phyloP scores from a whole-genome alignment of 106 monocot species.

The Allium cepa region DNA sequence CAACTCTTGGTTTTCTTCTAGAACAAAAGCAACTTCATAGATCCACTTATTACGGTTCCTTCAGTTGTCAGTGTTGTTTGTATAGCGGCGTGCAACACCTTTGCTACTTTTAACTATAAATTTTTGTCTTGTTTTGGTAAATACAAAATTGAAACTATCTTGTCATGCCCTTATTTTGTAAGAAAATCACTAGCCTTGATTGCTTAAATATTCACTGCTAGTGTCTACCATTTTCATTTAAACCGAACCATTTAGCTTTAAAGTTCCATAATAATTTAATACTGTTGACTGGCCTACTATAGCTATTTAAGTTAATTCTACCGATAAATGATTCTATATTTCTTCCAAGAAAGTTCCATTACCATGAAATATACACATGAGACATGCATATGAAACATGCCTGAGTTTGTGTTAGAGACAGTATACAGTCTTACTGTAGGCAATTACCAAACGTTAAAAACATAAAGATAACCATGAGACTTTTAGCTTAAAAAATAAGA shows the following conservation, averaged over 20 bases:
- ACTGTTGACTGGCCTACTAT: background rate
- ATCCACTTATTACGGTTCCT: conserved; percentile 95
- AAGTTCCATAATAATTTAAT: background rate
- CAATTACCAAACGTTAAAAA: no score
- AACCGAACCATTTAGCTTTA: background rate
- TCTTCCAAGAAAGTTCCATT: no score
- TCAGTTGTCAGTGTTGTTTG: conserved; percentile 96
- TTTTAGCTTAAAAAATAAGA: no score
- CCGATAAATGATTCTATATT: no score
- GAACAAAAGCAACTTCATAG: conserved; percentile 96
- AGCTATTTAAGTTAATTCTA: no score
- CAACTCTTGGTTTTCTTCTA: conserved; percentile 76
- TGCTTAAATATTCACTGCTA: no score
- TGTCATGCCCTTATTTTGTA: background rate
- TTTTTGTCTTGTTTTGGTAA: background rate
- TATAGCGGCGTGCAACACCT: conserved; percentile 67
- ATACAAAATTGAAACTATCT: background rate
- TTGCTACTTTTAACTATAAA: background rate
- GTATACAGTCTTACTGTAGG: no score
- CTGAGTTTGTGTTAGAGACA: no score
- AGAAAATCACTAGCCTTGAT: no score
- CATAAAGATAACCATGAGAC: no score
- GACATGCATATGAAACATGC: no score
- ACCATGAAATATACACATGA: no score
- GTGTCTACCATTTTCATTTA: background rate